Evolutionary conservation across 202 grass and related monocot genomes (phyloP), one percentile per base, ranked within the genome.

Genomic region (Cymbopogon flexuosus): DNA sequence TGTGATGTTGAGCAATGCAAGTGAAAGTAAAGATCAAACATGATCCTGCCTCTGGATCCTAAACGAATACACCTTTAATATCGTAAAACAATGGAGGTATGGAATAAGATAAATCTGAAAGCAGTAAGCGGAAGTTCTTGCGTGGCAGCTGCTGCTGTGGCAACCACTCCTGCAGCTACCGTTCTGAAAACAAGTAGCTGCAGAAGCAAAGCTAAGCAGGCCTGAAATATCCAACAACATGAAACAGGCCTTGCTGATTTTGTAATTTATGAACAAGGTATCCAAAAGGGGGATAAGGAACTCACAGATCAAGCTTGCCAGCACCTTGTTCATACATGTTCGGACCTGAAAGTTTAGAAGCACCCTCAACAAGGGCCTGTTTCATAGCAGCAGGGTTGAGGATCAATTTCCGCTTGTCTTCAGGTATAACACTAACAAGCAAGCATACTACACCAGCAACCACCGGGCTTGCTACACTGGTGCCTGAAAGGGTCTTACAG

Each of bases 251-350:
- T 68, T 5, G 11, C n/a, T 29, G 13, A 78, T 35, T 41, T 67
- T 68, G 60, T n/a, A 51, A 59, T 60, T 34, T 74, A 57, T 27
- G 22, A 70, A 54, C 75, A 54, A 11, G 14, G 10, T 45, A 45
- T 8, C 10, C 18, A 87, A 49, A 65, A 63, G 35, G 13, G 47
- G 14, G n/a, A 29, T 10, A 51, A 72, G 60, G 63, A 87, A 93
- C 92, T 91, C 89, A 98, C 95, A 98, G 90, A 79, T 94, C 91
- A 79, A 94, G 84, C 88, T 75, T 94, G 68, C 95, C 95, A 74
- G 95, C 92, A 70, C 95, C 95, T 75, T 98, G 95, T 74, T 98
- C 95, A 81, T 94, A 98, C 76, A 98, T 91, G 59, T 98, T 98
- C 51, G 95, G 88, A 30, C 95, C 95, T 75, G 90, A 86, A 84